These are phyloP conservation scores for Rhodotorula sp. DNA, from an alignment of 1,284 basidiomycete genomes.

Conservation along the genomic window DNA sequence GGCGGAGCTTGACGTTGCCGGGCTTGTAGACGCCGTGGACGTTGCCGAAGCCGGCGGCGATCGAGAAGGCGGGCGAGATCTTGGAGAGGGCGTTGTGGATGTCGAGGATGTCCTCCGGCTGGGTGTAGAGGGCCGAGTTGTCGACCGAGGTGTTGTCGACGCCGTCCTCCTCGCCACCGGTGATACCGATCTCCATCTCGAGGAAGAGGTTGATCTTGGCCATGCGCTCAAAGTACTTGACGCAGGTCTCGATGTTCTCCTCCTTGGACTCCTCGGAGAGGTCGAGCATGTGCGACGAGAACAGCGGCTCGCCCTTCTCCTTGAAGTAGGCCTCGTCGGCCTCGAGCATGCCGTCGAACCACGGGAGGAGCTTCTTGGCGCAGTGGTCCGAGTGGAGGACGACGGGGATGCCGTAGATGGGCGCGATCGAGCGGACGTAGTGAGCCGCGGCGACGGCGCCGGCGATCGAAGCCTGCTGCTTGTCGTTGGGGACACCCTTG, in stretches of 20 bases:
- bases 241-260: slow-evolving; percentile 92
- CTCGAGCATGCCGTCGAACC: slow-evolving; percentile 99
- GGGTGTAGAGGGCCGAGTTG: slow-evolving; percentile 92
- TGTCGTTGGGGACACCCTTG: slow-evolving; percentile 92
- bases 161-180: slow-evolving; percentile 98
- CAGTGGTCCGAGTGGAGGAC: slow-evolving; percentile 99
- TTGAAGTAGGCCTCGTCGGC: slow-evolving; percentile 95
- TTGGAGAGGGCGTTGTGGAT: slow-evolving; percentile 79
- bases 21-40: slow-evolving; percentile 95
- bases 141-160: slow-evolving; percentile 89
- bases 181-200: slow-evolving; percentile 99
- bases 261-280: slow-evolving; percentile 97
- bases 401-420: slow-evolving; percentile 89
- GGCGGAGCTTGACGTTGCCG: slow-evolving; percentile 87
- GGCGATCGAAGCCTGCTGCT: slow-evolving; percentile 92
- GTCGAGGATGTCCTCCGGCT: slow-evolving; percentile 94
- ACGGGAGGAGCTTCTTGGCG: slow-evolving; percentile 95
- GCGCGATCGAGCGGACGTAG: slow-evolving; percentile 86
- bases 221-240: slow-evolving; percentile 95
- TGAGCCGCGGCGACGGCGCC: slow-evolving; percentile 91
- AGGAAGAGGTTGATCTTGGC: slow-evolving; percentile 88
- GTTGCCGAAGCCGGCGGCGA: slow-evolving; percentile 95
- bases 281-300: slow-evolving; percentile 99
- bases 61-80: slow-evolving; percentile 92
- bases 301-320: slow-evolving; percentile 83